phyloP scores from a whole-genome alignment of 2,329 filamentous ascomycete genomes.

The Fusarium robinianum region DNA sequence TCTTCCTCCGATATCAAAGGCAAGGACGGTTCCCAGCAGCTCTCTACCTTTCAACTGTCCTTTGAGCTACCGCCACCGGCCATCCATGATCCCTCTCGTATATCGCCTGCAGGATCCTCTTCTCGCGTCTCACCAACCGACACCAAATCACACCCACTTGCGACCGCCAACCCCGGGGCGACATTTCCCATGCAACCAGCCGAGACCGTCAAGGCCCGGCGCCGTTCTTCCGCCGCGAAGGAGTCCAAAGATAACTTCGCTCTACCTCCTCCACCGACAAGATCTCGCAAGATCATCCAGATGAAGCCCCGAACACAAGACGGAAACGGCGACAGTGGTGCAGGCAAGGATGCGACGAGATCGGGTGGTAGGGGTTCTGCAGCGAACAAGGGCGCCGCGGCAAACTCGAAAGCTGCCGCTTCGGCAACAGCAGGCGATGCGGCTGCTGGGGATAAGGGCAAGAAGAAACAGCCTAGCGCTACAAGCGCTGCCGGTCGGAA shows the following conservation, averaged over 20 bases:
- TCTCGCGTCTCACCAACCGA: constrained; percentile 35
- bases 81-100: constrained; percentile 56
- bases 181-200: constrained; percentile 54
- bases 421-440: constrained; percentile 28
- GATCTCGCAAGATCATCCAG: constrained; percentile 95
- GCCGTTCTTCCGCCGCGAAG: constrained; percentile 53
- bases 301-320: constrained; percentile 75
- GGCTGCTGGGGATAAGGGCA: constrained; percentile 47
- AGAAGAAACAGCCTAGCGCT: constrained; percentile 76
- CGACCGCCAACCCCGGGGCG: constrained; percentile 32
- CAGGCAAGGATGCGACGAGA: constrained; percentile 34
- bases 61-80: constrained; percentile 81
- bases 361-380: constrained; percentile 28
- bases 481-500: constrained; percentile 89
- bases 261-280: constrained; percentile 87
- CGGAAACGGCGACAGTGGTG: constrained; percentile 35
- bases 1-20: constrained; percentile 80
- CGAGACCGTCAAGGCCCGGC: constrained; percentile 58
- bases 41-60: constrained; percentile 65
- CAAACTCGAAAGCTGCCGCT: constrained; percentile 26
- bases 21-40: constrained; percentile 66
- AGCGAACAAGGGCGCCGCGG: constrained; percentile 19
- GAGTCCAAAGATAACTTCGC: constrained; percentile 68
- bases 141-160: constrained; percentile 40
- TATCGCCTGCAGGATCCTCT: constrained; percentile 45